A percentile compares a stretch with the other conserved stretches of the same genome.
Conservation (phyloP, 371 early-diverging fungal species). For the Vavraia culicis region DNA sequence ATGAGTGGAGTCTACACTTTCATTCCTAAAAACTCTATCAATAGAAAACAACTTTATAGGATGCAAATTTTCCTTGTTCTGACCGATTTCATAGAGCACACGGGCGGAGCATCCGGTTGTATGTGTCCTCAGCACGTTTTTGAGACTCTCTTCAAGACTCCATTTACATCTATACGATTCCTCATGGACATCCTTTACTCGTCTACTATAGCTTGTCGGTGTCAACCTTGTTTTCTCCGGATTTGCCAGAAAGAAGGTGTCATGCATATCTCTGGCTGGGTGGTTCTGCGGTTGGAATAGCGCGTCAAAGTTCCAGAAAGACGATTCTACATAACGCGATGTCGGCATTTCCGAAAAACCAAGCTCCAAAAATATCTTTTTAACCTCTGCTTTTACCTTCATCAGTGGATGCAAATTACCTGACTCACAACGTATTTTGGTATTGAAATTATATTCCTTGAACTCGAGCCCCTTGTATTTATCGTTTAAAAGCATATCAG, state of each 20-base stretch:
- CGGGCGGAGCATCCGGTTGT: constrained; percentile 81
- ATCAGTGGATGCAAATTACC: constrained; percentile 92
- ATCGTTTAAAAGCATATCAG: constrained; percentile 61
- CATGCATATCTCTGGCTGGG: constrained; percentile 91
- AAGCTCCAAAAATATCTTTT: constrained; percentile 92
- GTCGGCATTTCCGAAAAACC: constrained; percentile 96
- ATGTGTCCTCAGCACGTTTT: constrained; percentile 84
- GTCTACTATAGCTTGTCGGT: constrained; percentile 63
- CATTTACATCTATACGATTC: constrained; percentile 72
- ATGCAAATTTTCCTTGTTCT: constrained; percentile 42
- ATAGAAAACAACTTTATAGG: constrained; percentile 94
- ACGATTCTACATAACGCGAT: constrained; percentile 81
- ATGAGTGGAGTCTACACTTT: constrained; percentile 94
- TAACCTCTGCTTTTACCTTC: constrained; percentile 94
- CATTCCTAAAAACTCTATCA: constrained; percentile 97
- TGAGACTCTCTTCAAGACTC: constrained; percentile 76
- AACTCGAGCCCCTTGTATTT: constrained; percentile 63
- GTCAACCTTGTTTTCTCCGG: constrained; percentile 47
- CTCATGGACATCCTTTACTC: constrained; percentile 70
- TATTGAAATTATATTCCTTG: constrained; percentile 94
- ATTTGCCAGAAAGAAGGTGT: constrained; percentile 81
- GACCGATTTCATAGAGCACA: constrained; percentile 72
- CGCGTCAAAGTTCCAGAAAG: constrained; percentile 99
- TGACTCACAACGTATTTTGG: constrained; percentile 53
- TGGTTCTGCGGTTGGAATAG: constrained; percentile 98